Evolutionary conservation across 331 rosid genomes (phyloP).

Genomic region (Malus hybrid): DNA sequence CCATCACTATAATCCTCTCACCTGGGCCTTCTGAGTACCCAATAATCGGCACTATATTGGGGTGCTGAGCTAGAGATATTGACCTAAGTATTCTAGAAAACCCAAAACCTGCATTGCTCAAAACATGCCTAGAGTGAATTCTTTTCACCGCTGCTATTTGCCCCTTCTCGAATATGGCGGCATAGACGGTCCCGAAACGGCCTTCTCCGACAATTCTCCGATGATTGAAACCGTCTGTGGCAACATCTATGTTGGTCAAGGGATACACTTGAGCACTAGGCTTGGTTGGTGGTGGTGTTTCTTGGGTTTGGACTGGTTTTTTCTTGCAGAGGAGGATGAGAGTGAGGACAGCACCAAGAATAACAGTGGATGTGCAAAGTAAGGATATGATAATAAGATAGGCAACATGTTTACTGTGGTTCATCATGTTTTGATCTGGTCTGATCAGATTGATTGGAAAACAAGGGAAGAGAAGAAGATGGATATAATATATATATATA

Average conservation of each 20-base stretch:
- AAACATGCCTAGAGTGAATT: conserved; percentile 56
- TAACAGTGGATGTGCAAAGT: conserved; percentile 40
- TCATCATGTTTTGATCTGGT: conserved; percentile 42
- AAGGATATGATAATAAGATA: conserved; percentile 39
- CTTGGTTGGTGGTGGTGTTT: conserved; percentile 34
- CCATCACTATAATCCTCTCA: conserved; percentile 68
- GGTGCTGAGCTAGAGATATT: conserved; percentile 71
- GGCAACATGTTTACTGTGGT: conserved; percentile 25
- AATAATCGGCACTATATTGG: conserved; percentile 59
- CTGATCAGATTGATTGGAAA: conserved; percentile 1
- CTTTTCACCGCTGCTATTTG: conserved; percentile 59
- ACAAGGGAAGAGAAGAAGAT: conserved; percentile 13
- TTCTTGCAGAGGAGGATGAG: conserved; percentile 44
- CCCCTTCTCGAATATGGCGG: conserved; percentile 32
- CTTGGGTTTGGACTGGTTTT: conserved; percentile 43
- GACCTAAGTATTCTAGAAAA: conserved; percentile 48
- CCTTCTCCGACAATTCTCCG: conserved; percentile 66
- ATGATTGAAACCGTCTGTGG: conserved; percentile 70
- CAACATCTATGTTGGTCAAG: conserved; percentile 46
- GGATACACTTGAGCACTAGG: conserved; percentile 36
- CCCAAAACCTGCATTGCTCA: conserved; percentile 69
- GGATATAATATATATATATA: neutral
- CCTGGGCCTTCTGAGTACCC: conserved; percentile 88
- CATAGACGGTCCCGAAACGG: conserved; percentile 73
- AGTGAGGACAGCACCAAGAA: conserved; percentile 30